Percentiles rank a stretch among this genome's conserved stretches.
These are phyloP conservation scores for Deinandra increscens DNA, from an alignment of 129 eudicot species.

Conservation along the genomic window DNA sequence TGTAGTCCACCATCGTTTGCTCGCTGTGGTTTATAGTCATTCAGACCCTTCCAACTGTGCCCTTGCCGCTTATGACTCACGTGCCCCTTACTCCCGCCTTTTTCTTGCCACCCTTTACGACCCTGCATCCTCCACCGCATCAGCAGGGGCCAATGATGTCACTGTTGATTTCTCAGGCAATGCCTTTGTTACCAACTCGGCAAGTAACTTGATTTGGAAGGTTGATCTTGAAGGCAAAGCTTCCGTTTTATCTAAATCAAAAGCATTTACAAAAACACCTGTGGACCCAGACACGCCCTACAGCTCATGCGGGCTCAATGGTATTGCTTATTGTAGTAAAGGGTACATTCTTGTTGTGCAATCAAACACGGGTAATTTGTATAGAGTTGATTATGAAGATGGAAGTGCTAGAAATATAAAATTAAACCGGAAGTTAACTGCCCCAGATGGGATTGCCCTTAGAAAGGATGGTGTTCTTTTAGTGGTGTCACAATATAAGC, in stretches of 20 bases:
- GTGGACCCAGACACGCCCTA: constrained; percentile 27
- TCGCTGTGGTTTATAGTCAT: constrained; percentile 49
- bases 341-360: constrained; percentile 69
- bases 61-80: constrained; percentile 67
- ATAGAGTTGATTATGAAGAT: constrained; percentile 56
- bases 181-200: constrained; percentile 79
- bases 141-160: constrained; percentile 57
- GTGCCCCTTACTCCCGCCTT: constrained; percentile 47
- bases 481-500: constrained; percentile 60
- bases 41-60: constrained; percentile 47
- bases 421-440: constrained; percentile 48
- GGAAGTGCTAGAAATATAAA: constrained; percentile 53
- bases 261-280: constrained; percentile 35
- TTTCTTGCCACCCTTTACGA: constrained; percentile 57
- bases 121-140: constrained; percentile 23
- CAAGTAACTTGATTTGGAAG: constrained; percentile 57
- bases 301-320: constrained; percentile 60
- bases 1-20: constrained; percentile 43
- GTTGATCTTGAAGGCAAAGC: constrained; percentile 51
- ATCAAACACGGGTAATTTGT: constrained; percentile 69
- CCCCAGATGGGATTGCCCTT: constrained; percentile 64
- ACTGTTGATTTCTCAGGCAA: constrained; percentile 66
- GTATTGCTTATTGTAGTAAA: constrained; percentile 50
- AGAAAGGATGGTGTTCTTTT: constrained; percentile 74
- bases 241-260: constrained; percentile 52